Conservation (phyloP, 805 yeast species). For the Wickerhamomyces rabaulensis region DNA sequence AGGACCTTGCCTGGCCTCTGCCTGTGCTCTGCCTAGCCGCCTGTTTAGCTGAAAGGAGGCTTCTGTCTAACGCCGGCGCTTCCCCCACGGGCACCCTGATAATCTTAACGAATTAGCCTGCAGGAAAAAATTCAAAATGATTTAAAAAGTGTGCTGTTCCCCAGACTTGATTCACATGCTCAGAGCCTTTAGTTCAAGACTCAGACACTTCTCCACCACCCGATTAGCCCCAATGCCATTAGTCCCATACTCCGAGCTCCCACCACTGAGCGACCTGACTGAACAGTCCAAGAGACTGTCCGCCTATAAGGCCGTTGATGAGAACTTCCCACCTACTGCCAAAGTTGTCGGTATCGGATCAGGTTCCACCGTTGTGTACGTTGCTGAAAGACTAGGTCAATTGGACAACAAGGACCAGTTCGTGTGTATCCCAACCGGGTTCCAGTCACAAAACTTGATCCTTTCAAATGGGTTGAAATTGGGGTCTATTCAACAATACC, state of each 20-base stretch:
- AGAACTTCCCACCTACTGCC: slow-evolving; percentile 63
- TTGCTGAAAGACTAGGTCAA: slow-evolving; percentile 90
- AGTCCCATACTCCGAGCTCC: slow-evolving; percentile 21
- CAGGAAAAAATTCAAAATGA: too few species aligned
- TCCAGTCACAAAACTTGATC: slow-evolving; percentile 86
- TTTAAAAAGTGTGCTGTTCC: neutral
- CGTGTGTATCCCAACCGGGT: slow-evolving; percentile 92
- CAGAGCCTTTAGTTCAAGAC: neutral
- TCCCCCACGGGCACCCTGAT: too few species aligned
- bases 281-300: slow-evolving; percentile 88
- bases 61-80: too few species aligned
- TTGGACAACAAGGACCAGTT: slow-evolving; percentile 45
- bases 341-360: slow-evolving; percentile 90
- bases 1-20: too few species aligned
- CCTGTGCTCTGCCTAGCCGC: too few species aligned
- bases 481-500: slow-evolving; percentile 79
- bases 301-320: slow-evolving; percentile 90
- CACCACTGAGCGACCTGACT: slow-evolving; percentile 35
- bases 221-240: slow-evolving; percentile 15
- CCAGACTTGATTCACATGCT: neutral
- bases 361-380: slow-evolving; percentile 96
- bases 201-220: neutral
- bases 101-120: too few species aligned
- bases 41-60: too few species aligned
- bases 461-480: slow-evolving; percentile 71